Base-by-base conservation (phyloP, 352 stramenopile genomes). In the Phytophthora cactorum region DNA sequence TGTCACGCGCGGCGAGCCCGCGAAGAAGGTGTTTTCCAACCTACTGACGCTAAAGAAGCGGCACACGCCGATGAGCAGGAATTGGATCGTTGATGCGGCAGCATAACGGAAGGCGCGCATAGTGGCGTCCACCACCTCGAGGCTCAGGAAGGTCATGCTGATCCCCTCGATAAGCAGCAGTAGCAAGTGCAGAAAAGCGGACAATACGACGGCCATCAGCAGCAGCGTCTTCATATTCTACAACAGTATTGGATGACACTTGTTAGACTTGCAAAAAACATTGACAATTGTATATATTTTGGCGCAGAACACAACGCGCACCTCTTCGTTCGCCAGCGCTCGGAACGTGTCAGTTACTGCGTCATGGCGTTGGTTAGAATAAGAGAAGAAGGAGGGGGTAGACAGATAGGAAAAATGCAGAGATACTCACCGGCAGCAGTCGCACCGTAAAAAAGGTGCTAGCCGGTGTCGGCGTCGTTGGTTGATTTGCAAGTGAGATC, bases 11-110 rank as follows among this genome's bases (percentile, higher is more conserved):
- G 3, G 71, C 68, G 12, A 92, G 60, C 79, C 84, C n/a, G 78
- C 79, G 53, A 92, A 92, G 68, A 90, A 92, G 25, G 78, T 81
- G 60, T 87, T 77, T 57, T 92, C 84, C 59, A 92, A 92, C 52
- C 87, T 80, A 34, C 56, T 51, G 52, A 89, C 78, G 60, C 78
- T 84, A 49, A 86, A 80, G 52, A 78, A 87, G 62, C 84, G 79
- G 10, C 78, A 87, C 27, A 75, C 65, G 1, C 78, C 77, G 45
- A 92, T 69, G 52, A 92, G 64, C 50, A 83, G 51, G 63, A 90
- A 82, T 28, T 81, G 84, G 27, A 92, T 74, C 7, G 73, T 86
- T 10, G 81, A 84, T 50, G 65, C 72, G 27, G 74, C 72, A 0
- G 78, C 66, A 50, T 85, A 79, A 45, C 84, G 84, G 58, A 88